A percentile compares a stretch with the other conserved stretches of the same genome.
phyloP scores from a whole-genome alignment of 495 filamentous ascomycete genomes.

The Tuber umbilicatum region DNA sequence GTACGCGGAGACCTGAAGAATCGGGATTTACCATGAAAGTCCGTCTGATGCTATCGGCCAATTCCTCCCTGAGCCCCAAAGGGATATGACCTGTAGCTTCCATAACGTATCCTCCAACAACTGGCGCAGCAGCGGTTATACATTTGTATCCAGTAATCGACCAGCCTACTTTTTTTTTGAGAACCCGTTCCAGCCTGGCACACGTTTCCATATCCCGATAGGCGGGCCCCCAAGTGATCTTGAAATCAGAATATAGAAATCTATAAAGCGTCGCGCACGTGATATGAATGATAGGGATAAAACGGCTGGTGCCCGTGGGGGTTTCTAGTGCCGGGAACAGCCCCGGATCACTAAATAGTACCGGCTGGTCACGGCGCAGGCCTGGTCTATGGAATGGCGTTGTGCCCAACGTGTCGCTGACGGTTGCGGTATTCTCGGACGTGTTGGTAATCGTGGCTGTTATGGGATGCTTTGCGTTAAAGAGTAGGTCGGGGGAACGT shows the following conservation, averaged over 20 bases:
- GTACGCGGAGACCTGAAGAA: background rate
- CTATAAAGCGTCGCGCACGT: background rate
- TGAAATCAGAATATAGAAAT: constrained; percentile 16
- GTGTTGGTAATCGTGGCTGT: background rate
- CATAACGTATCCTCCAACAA: constrained; percentile 23
- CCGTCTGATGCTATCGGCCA: constrained; percentile 22
- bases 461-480: background rate
- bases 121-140: constrained; percentile 8
- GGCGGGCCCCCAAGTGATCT: constrained; percentile 30
- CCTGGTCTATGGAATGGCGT: background rate
- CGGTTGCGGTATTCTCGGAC: background rate
- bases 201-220: constrained; percentile 25
- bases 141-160: constrained; percentile 24
- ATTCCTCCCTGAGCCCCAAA: constrained; percentile 3
- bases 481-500: background rate
- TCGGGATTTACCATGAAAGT: constrained; percentile 8
- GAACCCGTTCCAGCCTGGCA: background rate
- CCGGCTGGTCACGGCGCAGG: background rate
- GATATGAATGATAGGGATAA: background rate
- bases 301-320: background rate
- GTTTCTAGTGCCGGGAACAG: background rate
- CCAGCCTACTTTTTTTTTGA: constrained; percentile 18
- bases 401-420: background rate
- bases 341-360: background rate
- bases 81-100: constrained; percentile 24